Base-by-base conservation (phyloP, 2,329 filamentous ascomycete species). In the Coleophoma crateriformis region DNA sequence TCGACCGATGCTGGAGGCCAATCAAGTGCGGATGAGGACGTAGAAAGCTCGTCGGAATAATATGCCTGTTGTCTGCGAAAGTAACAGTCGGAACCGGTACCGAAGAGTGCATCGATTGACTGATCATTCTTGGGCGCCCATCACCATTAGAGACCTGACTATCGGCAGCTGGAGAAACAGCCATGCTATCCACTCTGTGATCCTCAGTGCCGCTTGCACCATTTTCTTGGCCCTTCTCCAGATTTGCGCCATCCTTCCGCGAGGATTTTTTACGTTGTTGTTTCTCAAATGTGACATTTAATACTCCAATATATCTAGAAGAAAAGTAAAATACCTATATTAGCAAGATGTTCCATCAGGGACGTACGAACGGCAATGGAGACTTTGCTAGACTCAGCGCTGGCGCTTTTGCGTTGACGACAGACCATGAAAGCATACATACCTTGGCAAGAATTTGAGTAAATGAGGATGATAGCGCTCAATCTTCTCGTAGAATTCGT, bases 401-500 rank as follows among this genome's bases (percentile, higher is more conserved):
- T 27, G 27, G 27, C 27, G 27, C 27, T 27, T 27, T 27, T 27
- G 27, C 27, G 8, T 27, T 27, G 8, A 27, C 27, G 27, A 27
- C 27, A 38, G 47, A 43, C 33, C 53, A 53, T 34, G 45, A 54
- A 51, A 56, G 41, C 35, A 53, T 50, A 51, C 73, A 55, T 73
- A 87, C 84, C 91, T 90, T 56, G 94, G 94, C 56, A 99, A 76
- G 65, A 97, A 99, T 39, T 87, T 83, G 52, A 99, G 73, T 61
- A 99, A 77, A 64, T 96, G 87, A 56, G 90, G 88, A 68, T 99
- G 92, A 58, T 89, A 83, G 62, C 82, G 84, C 72, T 99, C 94
- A 61, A 97, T 89, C 48, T 86, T 94, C 70, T 99, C 94, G 68
- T 99, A 99, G 66, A 99, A 99, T 70, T 96, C 90, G 68, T 99